phyloP scores from a whole-genome alignment of 768 basidiomycete species.

The Asterophora lycoperdoides region DNA sequence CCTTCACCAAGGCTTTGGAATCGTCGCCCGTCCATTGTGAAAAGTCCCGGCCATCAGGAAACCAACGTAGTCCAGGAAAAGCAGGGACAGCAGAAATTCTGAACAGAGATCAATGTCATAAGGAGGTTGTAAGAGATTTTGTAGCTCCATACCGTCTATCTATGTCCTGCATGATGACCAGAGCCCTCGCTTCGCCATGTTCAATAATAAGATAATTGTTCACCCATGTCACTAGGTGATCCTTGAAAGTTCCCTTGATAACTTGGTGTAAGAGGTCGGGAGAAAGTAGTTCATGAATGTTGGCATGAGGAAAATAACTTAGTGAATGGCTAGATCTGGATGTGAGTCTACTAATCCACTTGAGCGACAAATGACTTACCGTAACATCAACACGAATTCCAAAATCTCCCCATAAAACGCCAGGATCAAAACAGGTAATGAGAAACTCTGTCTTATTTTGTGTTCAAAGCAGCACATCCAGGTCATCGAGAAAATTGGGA shows the following conservation, averaged over 20 bases:
- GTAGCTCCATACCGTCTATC: constrained; percentile 26
- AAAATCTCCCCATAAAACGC: too few relatives aligned
- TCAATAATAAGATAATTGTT: constrained; percentile 22
- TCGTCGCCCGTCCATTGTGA: constrained; percentile 29
- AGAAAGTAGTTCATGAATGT: constrained; percentile 15
- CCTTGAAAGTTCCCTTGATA: constrained; percentile 35
- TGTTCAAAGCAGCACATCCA: too few relatives aligned
- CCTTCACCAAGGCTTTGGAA: constrained; percentile 33
- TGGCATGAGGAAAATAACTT: constrained; percentile 13
- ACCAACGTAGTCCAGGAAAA: constrained; percentile 21
- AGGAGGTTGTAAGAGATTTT: too few relatives aligned
- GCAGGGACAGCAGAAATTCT: constrained; percentile 21
- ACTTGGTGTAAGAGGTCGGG: constrained; percentile 25
- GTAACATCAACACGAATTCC: too few relatives aligned
- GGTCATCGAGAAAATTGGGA: too few relatives aligned
- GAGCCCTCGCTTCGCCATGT: constrained; percentile 18
- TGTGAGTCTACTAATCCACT: too few relatives aligned
- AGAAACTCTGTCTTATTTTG: too few relatives aligned
- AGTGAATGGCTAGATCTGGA: too few relatives aligned
- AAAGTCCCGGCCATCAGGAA: constrained; percentile 22
- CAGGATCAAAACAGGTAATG: too few relatives aligned
- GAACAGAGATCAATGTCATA: too few relatives aligned
- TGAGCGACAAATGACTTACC: too few relatives aligned
- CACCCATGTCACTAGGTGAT: constrained; percentile 34
- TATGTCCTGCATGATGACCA: constrained; percentile 32